These are phyloP conservation scores for Acacia melanoxylon DNA, from an alignment of 306 rosid species.

Conservation along the genomic window DNA sequence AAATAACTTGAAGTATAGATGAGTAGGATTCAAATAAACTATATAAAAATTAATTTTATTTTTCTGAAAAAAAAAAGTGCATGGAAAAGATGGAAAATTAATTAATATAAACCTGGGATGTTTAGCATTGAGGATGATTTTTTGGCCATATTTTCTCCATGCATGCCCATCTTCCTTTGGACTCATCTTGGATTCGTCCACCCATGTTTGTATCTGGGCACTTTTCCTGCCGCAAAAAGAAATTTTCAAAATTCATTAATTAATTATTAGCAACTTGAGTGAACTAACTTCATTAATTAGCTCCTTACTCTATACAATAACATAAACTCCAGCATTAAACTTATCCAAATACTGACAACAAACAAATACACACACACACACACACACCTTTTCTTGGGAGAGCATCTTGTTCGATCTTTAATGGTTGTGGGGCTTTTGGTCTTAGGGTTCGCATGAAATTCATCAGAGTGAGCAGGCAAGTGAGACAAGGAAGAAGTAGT, in stretches of 20 bases:
- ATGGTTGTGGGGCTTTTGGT: slow-evolving; percentile 12
- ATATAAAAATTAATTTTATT: too few species aligned
- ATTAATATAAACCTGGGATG: slow-evolving; percentile 43
- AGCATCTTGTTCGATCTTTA: slow-evolving; percentile 52
- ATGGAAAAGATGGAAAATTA: background rate
- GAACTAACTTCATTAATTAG: background rate
- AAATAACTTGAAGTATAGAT: background rate
- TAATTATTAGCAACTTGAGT: background rate
- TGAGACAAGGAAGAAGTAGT: background rate
- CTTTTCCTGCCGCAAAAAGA: slow-evolving; percentile 43
- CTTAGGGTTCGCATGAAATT: slow-evolving; percentile 48
- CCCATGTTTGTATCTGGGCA: slow-evolving; percentile 33
- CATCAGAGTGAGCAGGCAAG: slow-evolving; percentile 37
- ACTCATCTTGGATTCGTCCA: slow-evolving; percentile 30
- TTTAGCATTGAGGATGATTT: slow-evolving; percentile 40
- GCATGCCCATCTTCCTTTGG: slow-evolving; percentile 59
- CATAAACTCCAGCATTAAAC: background rate
- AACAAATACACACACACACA: too few species aligned
- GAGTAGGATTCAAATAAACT: too few species aligned
- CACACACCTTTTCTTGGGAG: slow-evolving; percentile 58
- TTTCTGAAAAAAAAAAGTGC: background rate
- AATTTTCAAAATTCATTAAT: background rate
- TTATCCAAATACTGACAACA: background rate
- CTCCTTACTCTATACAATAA: background rate
- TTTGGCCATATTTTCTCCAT: slow-evolving; percentile 90